phyloP scores from a whole-genome alignment of 2,329 filamentous ascomycete species.

The Claviceps sp. region DNA sequence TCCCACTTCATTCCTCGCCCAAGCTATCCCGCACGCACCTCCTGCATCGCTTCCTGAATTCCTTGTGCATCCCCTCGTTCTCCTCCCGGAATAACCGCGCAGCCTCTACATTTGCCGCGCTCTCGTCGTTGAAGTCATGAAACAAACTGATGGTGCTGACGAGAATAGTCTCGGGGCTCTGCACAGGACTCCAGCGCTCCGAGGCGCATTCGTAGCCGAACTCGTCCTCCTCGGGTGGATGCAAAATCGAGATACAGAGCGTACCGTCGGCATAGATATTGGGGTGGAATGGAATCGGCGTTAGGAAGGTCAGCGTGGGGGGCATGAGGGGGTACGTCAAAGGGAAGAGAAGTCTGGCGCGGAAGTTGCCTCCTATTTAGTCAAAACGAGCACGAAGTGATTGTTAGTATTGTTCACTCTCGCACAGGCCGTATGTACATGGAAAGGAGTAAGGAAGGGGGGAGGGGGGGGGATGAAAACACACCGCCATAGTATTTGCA shows the following conservation, averaged over 20 bases:
- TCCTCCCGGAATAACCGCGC: slow-evolving; percentile 80
- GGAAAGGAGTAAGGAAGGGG: neutral
- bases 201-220: slow-evolving; percentile 84
- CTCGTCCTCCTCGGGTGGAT: slow-evolving; percentile 86
- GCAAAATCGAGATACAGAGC: slow-evolving; percentile 94
- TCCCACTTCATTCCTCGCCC: slow-evolving; percentile 45
- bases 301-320: slow-evolving; percentile 76
- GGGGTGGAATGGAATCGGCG: slow-evolving; percentile 77
- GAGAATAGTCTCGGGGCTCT: slow-evolving; percentile 88
- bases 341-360: slow-evolving; percentile 72
- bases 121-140: slow-evolving; percentile 86
- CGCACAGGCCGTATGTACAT: no score
- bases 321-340: slow-evolving; percentile 75
- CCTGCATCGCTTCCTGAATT: slow-evolving; percentile 68
- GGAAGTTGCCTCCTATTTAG: slow-evolving; percentile 72
- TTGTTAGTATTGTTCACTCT: no score
- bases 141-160: slow-evolving; percentile 87
- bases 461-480: slow-evolving; percentile 10
- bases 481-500: slow-evolving; percentile 85
- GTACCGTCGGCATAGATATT: slow-evolving; percentile 82
- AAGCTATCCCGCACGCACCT: slow-evolving; percentile 70
- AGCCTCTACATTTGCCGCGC: slow-evolving; percentile 87
- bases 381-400: no score
- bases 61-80: slow-evolving; percentile 41
- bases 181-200: slow-evolving; percentile 90